These are phyloP conservation scores for Globisporangium okanoganense DNA, from an alignment of 352 stramenopile genomes.

Conservation along the genomic window DNA sequence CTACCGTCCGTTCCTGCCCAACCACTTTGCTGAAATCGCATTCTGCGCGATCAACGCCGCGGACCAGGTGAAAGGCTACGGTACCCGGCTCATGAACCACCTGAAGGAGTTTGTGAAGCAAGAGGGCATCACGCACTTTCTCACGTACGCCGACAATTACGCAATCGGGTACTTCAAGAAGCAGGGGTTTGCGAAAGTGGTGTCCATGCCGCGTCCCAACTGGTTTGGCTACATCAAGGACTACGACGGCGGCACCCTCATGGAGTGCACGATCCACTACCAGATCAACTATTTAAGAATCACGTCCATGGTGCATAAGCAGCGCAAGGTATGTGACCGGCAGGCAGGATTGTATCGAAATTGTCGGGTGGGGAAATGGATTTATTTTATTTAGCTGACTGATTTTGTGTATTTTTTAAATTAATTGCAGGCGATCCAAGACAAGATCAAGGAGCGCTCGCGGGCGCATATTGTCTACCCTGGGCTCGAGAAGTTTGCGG, in stretches of 20 bases:
- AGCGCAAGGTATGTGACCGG: conserved; percentile 89
- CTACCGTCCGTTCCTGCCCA: conserved; percentile 93
- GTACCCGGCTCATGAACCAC: conserved; percentile 99
- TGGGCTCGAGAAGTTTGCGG: conserved; percentile 66
- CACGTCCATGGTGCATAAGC: conserved; percentile 92
- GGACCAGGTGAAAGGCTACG: conserved; percentile 97
- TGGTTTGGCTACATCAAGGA: conserved; percentile 99
- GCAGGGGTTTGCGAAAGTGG: conserved; percentile 90
- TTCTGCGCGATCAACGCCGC: conserved; percentile 98
- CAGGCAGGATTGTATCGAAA: neutral
- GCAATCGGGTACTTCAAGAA: conserved; percentile 99
- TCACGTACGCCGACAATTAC: conserved; percentile 99
- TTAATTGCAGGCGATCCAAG: conserved; percentile 60
- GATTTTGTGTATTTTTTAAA: neutral
- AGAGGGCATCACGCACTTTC: conserved; percentile 92
- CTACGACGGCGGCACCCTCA: conserved; percentile 99
- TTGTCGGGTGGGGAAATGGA: conserved; percentile 15
- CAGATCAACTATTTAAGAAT: conserved; percentile 97
- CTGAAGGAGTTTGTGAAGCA: conserved; percentile 96
- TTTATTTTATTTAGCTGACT: conserved; percentile 7
- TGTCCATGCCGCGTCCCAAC: conserved; percentile 78
- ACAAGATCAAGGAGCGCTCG: conserved; percentile 79
- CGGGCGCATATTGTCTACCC: conserved; percentile 69
- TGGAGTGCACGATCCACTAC: conserved; percentile 99
- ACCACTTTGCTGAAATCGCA: conserved; percentile 99